Evolutionary conservation across 768 basidiomycete genomes (phyloP), one percentile per base, ranked within the genome.

Genomic region (Galerina marginata): DNA sequence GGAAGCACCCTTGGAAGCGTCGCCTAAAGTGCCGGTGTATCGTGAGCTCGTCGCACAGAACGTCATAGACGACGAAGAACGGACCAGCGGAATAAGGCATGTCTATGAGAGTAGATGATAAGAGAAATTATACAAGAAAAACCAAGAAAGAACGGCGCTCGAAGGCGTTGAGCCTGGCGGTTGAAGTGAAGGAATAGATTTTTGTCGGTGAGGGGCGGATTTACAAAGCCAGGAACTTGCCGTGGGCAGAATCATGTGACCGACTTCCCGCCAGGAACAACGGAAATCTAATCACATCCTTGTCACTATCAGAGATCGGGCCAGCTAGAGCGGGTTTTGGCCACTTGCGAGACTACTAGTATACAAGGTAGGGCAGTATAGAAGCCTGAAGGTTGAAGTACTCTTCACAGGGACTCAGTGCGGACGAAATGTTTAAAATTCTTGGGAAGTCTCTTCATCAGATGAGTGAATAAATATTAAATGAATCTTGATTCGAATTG

Each of bases 1-100:
- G 72, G 82, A 80, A 74, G 96, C 95, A 78, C 96, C 96, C 85
- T 96, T 97, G 58, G 70, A 20, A 71, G 90, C 76, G 81, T 97
- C 93, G 87, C 96, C 96, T 76, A 67, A 48, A 12, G 58, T 43
- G 26, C 39, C 54, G 29, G 46, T 44, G 50, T n/a, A 14, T 44
- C 33, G 43, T 36, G 14, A 25, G 20, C 20, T 43, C 42, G 15
- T n/a, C 74, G 76, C 88, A 85, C 81, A 86, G 85, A 85, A 57
- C 36, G n/a, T 33, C 15, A 9, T 45, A 23, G 11, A 23, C 20
- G 6, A n/a, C 47, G 16, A 44, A 48, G 6, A 20, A 73, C 78
- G 36, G 49, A 81, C 79, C 79, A 72, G 76, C 59, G 75, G 77
- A 59, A 70, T 68, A 81, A 69, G 73, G 66, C 79, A 81, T 81